Evolutionary conservation across 2,329 filamentous ascomycete species (phyloP), one percentile per base, ranked within the genome.

Genomic region (Alternaria dauci): DNA sequence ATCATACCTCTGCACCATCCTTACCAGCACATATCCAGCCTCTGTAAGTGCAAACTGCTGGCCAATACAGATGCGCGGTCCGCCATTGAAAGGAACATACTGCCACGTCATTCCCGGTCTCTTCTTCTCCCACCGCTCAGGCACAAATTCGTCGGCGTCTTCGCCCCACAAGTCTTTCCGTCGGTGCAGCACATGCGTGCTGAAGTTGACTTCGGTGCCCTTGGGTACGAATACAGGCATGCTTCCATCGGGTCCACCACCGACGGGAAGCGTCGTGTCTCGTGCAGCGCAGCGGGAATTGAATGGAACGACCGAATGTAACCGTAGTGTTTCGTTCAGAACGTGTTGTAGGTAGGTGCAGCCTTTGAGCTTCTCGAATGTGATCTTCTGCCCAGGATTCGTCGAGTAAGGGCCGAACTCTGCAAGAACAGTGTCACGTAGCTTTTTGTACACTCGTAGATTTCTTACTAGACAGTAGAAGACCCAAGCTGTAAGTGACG

Each of bases 401-500:
- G 64, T 69, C 16, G 78, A 73, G 36, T 59, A 54, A 28, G 50
- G 20, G 5, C 81, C 81, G 30, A 82, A 81, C 1, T 71, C 68
- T 0, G 74, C 72, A 5, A 75, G 43, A 30, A 78, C 58, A 26
- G 71, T 71, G 5, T 55, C 63, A 2, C 80, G 78, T 2, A 84
- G 69, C 41, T 78, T 76, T 5, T 69, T 52, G 68, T 77, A 81
- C 8, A 78, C 72, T 2, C 68, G 51, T 2, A 76, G 78, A 41
- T 82, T 34, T 39, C 50, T 16, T n/a, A 59, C 50, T 47, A 59
- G 12, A 12, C 56, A 59, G n/a, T 59, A 59, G 42, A 81, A 80
- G 4, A 85, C 74, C 60, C 81, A 81, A 59, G 81, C 82, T 53
- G 87, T 50, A n/a, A 62, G 59, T 12, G 55, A 59, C 3, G 59